phyloP scores from a whole-genome alignment of 1,284 basidiomycete species.

The Pisolithus thermaeus region DNA sequence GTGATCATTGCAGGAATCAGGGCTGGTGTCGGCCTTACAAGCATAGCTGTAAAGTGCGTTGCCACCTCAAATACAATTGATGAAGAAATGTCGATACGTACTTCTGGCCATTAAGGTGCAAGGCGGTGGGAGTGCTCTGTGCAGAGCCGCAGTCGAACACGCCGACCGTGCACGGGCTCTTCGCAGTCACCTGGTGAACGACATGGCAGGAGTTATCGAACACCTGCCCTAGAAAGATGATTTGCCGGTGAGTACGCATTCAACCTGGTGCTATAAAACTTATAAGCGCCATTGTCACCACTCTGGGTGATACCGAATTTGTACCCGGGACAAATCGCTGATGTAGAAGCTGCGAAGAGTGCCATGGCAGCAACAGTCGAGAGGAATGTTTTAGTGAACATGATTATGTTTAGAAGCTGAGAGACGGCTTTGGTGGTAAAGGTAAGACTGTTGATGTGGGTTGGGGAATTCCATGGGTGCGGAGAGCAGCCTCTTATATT shows the following conservation, averaged over 20 bases:
- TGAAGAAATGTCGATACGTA: background rate
- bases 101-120: background rate
- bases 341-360: background rate
- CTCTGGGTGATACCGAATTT: background rate
- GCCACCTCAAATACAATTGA: background rate
- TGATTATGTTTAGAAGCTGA: background rate
- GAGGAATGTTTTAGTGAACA: background rate
- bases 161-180: background rate
- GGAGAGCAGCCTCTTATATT: too few species aligned
- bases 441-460: too few species aligned
- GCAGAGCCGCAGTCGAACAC: background rate
- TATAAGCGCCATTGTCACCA: background rate
- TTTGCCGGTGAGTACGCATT: background rate
- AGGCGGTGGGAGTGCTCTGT: background rate
- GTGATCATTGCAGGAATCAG: background rate
- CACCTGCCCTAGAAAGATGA: background rate
- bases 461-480: too few species aligned
- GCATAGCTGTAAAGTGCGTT: background rate
- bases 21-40: background rate
- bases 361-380: background rate
- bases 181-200: background rate
- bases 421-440: too few species aligned
- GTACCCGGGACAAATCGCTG: background rate
- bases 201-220: slow-evolving; percentile 3
- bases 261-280: background rate